Evolutionary conservation across 2,329 filamentous ascomycete species (phyloP).

Genomic region (Scortechinia acanthostroma): DNA sequence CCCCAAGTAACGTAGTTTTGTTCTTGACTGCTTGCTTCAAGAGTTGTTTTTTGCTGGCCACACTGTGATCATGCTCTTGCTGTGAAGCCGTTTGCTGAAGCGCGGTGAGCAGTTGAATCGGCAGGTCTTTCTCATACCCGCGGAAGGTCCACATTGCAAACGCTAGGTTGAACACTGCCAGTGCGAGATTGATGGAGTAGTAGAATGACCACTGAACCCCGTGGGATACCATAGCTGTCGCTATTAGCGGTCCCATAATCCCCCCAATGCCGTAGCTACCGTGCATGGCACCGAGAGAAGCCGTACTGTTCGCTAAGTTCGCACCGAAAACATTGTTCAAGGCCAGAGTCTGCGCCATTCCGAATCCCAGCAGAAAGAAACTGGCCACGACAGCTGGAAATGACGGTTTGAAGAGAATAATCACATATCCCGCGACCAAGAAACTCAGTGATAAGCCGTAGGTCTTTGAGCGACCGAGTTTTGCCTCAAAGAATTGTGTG

Average conservation of each 20-base stretch:
- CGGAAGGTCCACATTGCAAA: conserved; percentile 25
- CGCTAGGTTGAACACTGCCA: conserved; percentile 45
- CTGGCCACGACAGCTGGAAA: conserved; percentile 60
- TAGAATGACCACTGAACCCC: conserved; percentile 59
- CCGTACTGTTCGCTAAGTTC: conserved; percentile 67
- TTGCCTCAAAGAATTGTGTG: conserved; percentile 60
- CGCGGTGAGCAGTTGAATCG: conserved; percentile 6
- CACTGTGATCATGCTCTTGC: conserved; percentile 7
- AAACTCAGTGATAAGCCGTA: conserved; percentile 55
- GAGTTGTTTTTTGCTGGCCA: conserved; percentile 25
- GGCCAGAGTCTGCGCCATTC: conserved; percentile 61
- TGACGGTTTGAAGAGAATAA: conserved; percentile 48
- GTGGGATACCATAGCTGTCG: conserved; percentile 66
- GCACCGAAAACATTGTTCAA: conserved; percentile 57
- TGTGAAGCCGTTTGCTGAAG: conserved; percentile 5
- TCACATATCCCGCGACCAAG: conserved; percentile 48
- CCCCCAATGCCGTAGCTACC: conserved; percentile 68
- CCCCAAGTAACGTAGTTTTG: conserved; percentile 64
- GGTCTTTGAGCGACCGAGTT: conserved; percentile 64
- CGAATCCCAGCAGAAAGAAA: conserved; percentile 61
- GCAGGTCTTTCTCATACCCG: neutral
- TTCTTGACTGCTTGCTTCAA: conserved; percentile 38
- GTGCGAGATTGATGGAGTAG: too few relatives aligned
- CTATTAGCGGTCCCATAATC: conserved; percentile 61
- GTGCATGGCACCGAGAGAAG: conserved; percentile 68